These are phyloP conservation scores for Mallotus japonicus DNA, from an alignment of 441 rosid genomes.

Conservation along the genomic window DNA sequence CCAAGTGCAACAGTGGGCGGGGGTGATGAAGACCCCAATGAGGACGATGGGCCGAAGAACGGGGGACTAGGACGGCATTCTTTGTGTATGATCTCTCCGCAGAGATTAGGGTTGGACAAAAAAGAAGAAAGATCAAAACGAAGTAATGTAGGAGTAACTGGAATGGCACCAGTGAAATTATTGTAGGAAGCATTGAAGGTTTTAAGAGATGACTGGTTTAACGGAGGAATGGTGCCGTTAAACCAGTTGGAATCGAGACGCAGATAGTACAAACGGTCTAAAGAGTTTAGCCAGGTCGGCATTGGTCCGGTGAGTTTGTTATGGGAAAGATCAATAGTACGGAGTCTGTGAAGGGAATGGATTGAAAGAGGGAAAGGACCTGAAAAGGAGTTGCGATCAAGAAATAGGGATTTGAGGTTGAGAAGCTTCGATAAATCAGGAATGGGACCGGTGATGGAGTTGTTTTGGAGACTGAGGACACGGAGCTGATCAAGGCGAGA, in stretches of 20 bases:
- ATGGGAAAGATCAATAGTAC: conserved; percentile 62
- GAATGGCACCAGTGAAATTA: conserved; percentile 71
- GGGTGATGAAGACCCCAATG: conserved; percentile 28
- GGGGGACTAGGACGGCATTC: conserved; percentile 62
- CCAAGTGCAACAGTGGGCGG: conserved; percentile 43
- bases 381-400: conserved; percentile 61
- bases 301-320: conserved; percentile 58
- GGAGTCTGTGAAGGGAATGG: conserved; percentile 54
- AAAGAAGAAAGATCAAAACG: conserved; percentile 65
- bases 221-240: conserved; percentile 60
- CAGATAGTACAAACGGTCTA: conserved; percentile 55
- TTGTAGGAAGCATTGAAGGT: conserved; percentile 70
- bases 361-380: conserved; percentile 69
- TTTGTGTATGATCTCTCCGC: conserved; percentile 84
- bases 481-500: conserved; percentile 80
- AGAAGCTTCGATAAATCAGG: conserved; percentile 68
- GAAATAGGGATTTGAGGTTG: conserved; percentile 70
- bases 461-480: conserved; percentile 72
- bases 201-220: conserved; percentile 69
- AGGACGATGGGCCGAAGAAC: conserved; percentile 53
- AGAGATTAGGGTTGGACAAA: conserved; percentile 64
- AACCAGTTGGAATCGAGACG: conserved; percentile 66
- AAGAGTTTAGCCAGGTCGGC: conserved; percentile 41
- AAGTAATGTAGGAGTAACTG: conserved; percentile 54
- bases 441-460: conserved; percentile 68